Base-by-base conservation (phyloP, 73 alveolate genomes). In the Paramecium pentaurelia region DNA sequence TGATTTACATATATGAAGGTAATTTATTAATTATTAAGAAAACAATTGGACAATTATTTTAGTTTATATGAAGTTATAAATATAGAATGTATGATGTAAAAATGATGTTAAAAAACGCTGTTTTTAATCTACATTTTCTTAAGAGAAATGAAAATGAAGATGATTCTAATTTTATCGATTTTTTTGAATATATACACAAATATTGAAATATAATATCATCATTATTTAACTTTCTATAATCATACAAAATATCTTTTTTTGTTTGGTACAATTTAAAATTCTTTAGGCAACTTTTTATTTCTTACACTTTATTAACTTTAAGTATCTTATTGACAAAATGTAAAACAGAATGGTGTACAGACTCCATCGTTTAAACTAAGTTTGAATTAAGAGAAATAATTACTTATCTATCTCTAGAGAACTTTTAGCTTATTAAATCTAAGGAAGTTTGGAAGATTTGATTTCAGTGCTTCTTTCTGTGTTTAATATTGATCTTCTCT, bases 391-490 rank as follows among this genome's bases (percentile, higher is more conserved):
- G 22, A 64, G 27, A 28, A 16, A 54, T 54, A 54, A 54, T 32
- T 25, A 64, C 84, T 34, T 64, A 32, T 64, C 22, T 3, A 64
- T 64, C 9, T 64, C 84, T 14, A 64, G 12, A 25, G 42, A 64
- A 9, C 22, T 64, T 28, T 64, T 64, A 14, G 84, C 22, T 20
- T 64, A 32, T 4, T 20, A 54, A 54, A 64, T 64, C 12, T 64
- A 34, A 28, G 84, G 84, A 64, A 64, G 84, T 64, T 7, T 64
- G 6, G 28, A 64, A 64, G 42, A 12, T 64, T 64, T 64, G 47
- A 64, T 64, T 64, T 64, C 84, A 64, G 84, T 64, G 84, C 49
- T 27, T 12, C 84, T 28, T 64, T 64, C 84, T 10, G 84, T 64
- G 22, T 64, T 64, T 28, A 64, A 28, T 32, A 64, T 14, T 4